Evolutionary conservation across 1,139 yeast genomes (phyloP), one percentile per base, ranked within the genome.

Genomic region (Blastobotrys elegans): DNA sequence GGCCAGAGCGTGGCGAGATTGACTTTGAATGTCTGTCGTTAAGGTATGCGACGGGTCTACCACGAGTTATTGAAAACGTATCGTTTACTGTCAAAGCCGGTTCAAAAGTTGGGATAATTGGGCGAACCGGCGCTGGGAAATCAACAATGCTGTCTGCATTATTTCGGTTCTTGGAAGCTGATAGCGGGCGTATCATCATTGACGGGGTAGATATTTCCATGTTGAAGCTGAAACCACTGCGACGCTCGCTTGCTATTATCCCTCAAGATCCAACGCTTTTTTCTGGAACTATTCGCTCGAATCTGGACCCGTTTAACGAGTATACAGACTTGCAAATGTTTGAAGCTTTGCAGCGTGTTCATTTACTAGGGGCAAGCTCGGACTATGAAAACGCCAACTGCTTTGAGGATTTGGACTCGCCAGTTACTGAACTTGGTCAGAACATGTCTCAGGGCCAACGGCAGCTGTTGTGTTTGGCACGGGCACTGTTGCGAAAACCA

Each of bases 81-180:
- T 64, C 59, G 20, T 59, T 82, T 32, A 45, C 52, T 2, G 55
- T 82, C 11, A 62, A 68, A 13, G 72, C 79, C 0, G 72, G 76
- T 14, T 79, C 79, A 60, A 82, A 80, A 60, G 71, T 83, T 49
- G 90, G 89, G 26, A 79, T 83, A 48, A 79, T 84, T 64, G 90
- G 90, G 27, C 74, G 89, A 57, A 83, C 90, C 1, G 90, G 90
- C 48, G 88, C 89, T 3, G 89, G 90, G 33, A 83, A 83, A 61
- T 76, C 83, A 16, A 78, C 88, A 1, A 77, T 83, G 37, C 76
- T 81, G 70, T 70, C 76, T 22, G 82, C 85, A 0, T 64, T 83
- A 49, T 83, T 76, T 65, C 71, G 90, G 50, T 66, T 83, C 36
- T 65, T 73, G n/a, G 87, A 82, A 56, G 64, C 80, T 27, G 61